Evolutionary conservation across 73 alveolate species (phyloP), one percentile per base, ranked within the genome.

Genomic region (Paramecium octaurelia): DNA sequence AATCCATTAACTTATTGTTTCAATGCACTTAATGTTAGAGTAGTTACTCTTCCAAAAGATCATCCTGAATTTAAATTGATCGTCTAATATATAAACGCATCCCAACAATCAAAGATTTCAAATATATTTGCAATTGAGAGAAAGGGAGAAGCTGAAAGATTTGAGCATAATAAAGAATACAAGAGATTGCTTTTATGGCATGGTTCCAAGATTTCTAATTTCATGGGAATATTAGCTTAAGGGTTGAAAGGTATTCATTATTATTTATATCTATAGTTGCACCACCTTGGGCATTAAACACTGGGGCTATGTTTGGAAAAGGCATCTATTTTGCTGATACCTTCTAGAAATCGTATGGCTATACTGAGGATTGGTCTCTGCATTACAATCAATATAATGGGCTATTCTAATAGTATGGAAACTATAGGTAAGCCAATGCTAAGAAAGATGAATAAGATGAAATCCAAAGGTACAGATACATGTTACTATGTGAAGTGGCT

Each of bases 261-360:
- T 38, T 23, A 12, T 20, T 9, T 94, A 5, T 97, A 96, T 5
- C 5, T 23, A 3, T 68, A 95, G 95, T 96, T 1, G 96, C 98
- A n/a, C 99, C 99, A 6, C 96, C 98, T 27, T 96, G 94, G 73
- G 99, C 97, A 6, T 96, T 96, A 8, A 92, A 92, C 44, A 85
- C 96, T 43, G 99, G 99, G 24, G 75, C 95, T 48, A 58, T 96
- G 85, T 94, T 94, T 73, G 99, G 99, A 10, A 97, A 98, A 58
- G 99, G 99, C n/a, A 94, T 98, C 6, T 98, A 97, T 93, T 95
- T 98, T 83, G 98, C 99, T 70, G 99, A 98, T 88, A 91, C 90
- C 94, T 83, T 92, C 85, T 40, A 85, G 38, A 98, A 98, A 90
- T 71, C 98, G 42, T 75, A 96, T 24, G 86, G 64, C 31, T 98